Evolutionary conservation across 495 filamentous ascomycete genomes (phyloP), one percentile per base, ranked within the genome.

Genomic region (Hypoxylon lenormandii): DNA sequence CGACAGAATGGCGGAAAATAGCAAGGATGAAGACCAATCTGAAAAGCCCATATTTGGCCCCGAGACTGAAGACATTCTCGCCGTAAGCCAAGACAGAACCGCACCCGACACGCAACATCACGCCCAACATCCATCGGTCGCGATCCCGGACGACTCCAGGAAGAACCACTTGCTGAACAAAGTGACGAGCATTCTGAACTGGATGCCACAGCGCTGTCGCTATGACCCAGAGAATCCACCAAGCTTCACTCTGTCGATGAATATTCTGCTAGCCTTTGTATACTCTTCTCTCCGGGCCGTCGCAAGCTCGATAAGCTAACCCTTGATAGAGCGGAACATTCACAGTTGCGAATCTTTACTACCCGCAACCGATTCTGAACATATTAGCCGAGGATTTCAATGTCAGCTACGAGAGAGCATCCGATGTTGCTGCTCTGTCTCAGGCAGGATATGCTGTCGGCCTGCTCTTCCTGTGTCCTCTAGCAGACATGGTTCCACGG

Each of bases 401-500:
- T 57, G 87, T 92, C 42, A 80, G 80, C 8, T 82, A 86, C 51
- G 85, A 89, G 64, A 74, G 78, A 21, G 81, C 82, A 22, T 86
- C 85, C 6, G 67, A 71, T 42, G 65, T 94, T 55, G 89, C 91
- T 6, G 92, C 91, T 1, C 78, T 91, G n/a, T 88, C 89, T 64
- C 91, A 94, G 73, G 90, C 89, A 1, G 91, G 91, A 4, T 94
- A 94, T 79, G 91, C 90, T 4, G 81, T 81, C 1, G 91, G 91
- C 5, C 57, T 93, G 47, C 78, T 93, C 15, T 89, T 93, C 67
- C 67, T 94, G 30, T 92, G 90, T 76, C 91, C 91, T 1, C 72
- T 93, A 30, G 91, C 90, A 0, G 91, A 94, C 68, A 79, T 93
- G 50, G 80, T 94, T 5, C 81, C 82, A 16, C 81, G 91, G 45